phyloP scores from a whole-genome alignment of 2,329 filamentous ascomycete genomes.

The Clarireedia paspali region DNA sequence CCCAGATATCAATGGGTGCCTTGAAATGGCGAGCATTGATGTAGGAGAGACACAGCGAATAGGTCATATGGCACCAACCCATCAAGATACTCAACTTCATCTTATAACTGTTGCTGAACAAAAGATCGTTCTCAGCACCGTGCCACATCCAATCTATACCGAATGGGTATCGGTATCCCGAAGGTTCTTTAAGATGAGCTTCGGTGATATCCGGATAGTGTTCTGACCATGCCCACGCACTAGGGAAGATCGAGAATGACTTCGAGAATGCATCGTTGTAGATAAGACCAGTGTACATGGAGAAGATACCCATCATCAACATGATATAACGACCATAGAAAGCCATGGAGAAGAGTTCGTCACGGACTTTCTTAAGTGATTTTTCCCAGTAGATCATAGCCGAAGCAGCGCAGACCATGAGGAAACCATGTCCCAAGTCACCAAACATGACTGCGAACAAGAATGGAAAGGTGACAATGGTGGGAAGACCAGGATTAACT shows the following conservation, averaged over 20 bases:
- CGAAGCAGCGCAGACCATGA: constrained; percentile 76
- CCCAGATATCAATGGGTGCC: constrained; percentile 90
- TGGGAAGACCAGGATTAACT: constrained; percentile 90
- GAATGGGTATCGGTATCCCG: constrained; percentile 82
- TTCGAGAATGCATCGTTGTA: constrained; percentile 98
- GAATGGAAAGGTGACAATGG: constrained; percentile 98
- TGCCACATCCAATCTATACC: constrained; percentile 97
- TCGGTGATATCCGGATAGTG: constrained; percentile 58
- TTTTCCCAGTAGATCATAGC: constrained; percentile 98
- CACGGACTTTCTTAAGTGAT: constrained; percentile 80
- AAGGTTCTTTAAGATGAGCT: constrained; percentile 51
- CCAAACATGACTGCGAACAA: constrained; percentile 99
- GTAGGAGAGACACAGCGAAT: constrained; percentile 86
- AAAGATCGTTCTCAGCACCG: constrained; percentile 84
- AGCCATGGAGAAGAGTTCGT: constrained; percentile 96
- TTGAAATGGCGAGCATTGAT: constrained; percentile 95
- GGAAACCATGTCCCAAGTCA: constrained; percentile 86
- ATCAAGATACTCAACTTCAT: constrained; percentile 99
- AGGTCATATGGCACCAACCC: constrained; percentile 98
- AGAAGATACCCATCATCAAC: constrained; percentile 95
- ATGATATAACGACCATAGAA: constrained; percentile 99
- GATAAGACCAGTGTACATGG: constrained; percentile 91
- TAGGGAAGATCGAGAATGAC: constrained; percentile 79
- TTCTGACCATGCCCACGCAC: constrained; percentile 74
- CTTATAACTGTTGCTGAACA: constrained; percentile 98